Evolutionary conservation across 768 basidiomycete species (phyloP).

Genomic region (Rhodocollybia butyracea): DNA sequence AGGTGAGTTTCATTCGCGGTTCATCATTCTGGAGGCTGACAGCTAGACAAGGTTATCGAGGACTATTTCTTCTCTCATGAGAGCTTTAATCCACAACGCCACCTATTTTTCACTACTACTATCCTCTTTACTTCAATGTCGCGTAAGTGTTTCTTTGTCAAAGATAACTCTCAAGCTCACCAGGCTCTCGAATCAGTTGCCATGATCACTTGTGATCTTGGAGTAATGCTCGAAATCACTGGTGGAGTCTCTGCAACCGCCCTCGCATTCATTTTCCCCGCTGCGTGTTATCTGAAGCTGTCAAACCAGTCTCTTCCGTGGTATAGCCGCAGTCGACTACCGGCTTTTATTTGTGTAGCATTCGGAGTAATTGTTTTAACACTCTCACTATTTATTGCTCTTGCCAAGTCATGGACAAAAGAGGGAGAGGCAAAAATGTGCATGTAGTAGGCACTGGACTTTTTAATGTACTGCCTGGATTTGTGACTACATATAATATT

Average conservation of each 20-base stretch:
- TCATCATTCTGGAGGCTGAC: background rate
- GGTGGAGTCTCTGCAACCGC: constrained; percentile 95
- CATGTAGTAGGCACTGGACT: constrained; percentile 39
- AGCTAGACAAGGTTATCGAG: constrained; percentile 71
- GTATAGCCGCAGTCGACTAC: constrained; percentile 70
- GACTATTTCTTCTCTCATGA: constrained; percentile 94
- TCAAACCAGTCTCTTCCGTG: constrained; percentile 53
- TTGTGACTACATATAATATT: background rate
- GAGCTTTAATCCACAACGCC: constrained; percentile 75
- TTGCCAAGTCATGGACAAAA: constrained; percentile 74
- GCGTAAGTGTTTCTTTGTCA: constrained; percentile 43
- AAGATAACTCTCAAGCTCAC: background rate
- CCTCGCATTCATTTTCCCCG: constrained; percentile 90
- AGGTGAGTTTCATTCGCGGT: constrained; percentile 45
- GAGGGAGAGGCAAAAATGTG: constrained; percentile 75
- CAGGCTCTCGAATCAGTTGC: constrained; percentile 52
- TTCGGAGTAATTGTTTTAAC: constrained; percentile 80
- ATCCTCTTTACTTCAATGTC: constrained; percentile 82
- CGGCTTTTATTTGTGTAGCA: constrained; percentile 64
- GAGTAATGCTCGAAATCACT: constrained; percentile 97
- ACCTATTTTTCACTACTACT: constrained; percentile 86
- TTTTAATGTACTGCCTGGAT: background rate
- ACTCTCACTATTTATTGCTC: constrained; percentile 72
- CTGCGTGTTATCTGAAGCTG: constrained; percentile 82
- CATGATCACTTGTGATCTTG: constrained; percentile 91